Base-by-base conservation (phyloP, 2,329 filamentous ascomycete species). In the Colletotrichum tanaceti region DNA sequence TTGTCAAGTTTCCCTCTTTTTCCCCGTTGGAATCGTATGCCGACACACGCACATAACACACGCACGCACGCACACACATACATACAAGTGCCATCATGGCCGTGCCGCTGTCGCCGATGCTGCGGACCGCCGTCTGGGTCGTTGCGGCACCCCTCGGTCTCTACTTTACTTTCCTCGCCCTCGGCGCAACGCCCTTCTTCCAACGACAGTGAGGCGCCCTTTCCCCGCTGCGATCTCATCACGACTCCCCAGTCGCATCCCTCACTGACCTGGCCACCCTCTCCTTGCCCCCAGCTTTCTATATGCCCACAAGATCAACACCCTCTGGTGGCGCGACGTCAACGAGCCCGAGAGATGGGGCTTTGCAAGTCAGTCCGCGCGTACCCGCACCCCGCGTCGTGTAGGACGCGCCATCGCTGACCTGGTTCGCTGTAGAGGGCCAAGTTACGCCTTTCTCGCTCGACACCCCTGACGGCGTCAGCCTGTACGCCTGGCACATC, bases 381-480 rank as follows among this genome's bases (percentile, higher is more conserved):
- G 57, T 49, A 13, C 20, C 43, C 44, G 32, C 9, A 10, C 32
- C 32, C 32, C 7, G 32, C 32, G 32, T 35, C 41, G 16, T 61
- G 43, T 50, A 39, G 39, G 43, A 28, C 44, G 41, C 35, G 41
- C 53, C n/a, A 22, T 53, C 47, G 24, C 63, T 70, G 47, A 70
- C 53, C 32, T 20, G 20, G 11, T 18, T 53, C 28, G 16, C 20
- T 50, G 2, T 73, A 95, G 92, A 89, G 76, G 93, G 94, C 73
- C 95, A 98, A 80, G 91, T 97, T 3, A 94, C 93, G 6, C 92
- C 95, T 0, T 98, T 98, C 77, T 89, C 87, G 55, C 80, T 98
- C 44, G 81, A 80, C 4, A 96, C 93, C 0, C 83, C 88, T 1
- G 94, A 98, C 77, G 88, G 89, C 46, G 90, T 94, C 78, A 88